Conservation (phyloP, 1,284 basidiomycete genomes). For the Thecaphora thlaspeos region DNA sequence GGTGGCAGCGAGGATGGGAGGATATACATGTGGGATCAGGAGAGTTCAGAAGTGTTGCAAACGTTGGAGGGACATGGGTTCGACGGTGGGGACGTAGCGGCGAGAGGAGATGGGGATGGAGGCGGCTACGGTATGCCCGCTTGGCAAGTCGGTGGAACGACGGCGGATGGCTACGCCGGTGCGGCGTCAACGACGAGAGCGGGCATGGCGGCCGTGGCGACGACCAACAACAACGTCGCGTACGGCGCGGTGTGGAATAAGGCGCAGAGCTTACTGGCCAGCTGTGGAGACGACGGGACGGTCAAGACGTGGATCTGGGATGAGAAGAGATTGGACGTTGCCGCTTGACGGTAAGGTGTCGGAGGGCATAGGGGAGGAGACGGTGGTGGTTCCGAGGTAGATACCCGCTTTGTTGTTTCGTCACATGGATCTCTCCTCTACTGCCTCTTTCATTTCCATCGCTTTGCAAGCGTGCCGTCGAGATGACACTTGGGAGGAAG, state of each 20-base stretch:
- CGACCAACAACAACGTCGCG: slow-evolving; percentile 49
- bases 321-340: slow-evolving; percentile 26
- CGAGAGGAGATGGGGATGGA: no score
- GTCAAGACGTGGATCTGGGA: slow-evolving; percentile 60
- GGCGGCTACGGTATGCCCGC: not conserved
- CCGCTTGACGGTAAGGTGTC: no score
- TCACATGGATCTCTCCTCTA: no score
- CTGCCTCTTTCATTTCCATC: no score
- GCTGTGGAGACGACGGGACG: slow-evolving; percentile 60
- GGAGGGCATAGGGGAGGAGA: no score
- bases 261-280: slow-evolving; percentile 57
- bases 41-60: slow-evolving; percentile 52
- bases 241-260: slow-evolving; percentile 61
- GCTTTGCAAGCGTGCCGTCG: no score
- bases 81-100: not conserved
- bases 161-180: not conserved
- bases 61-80: slow-evolving; percentile 53
- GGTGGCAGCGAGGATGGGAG: slow-evolving; percentile 60
- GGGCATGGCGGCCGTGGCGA: slow-evolving; percentile 1
- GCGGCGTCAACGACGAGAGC: not conserved
- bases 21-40: slow-evolving; percentile 57
- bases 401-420: no score
- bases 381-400: no score
- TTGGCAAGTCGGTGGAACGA: not conserved
- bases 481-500: no score